Conservation (phyloP, 768 basidiomycete genomes). For the Tricholoma sp. region DNA sequence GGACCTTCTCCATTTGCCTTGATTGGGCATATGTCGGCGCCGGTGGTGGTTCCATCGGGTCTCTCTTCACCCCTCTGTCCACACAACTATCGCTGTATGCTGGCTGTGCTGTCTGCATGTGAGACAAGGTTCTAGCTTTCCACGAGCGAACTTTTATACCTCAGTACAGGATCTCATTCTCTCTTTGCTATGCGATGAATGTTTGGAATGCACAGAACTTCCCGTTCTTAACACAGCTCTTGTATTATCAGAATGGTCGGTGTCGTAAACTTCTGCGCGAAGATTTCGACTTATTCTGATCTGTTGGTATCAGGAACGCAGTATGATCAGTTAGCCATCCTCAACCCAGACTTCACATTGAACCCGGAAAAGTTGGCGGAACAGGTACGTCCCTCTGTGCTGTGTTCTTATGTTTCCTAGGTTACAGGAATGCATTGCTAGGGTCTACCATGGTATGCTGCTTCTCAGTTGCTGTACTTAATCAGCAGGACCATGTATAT, state of each 20-base stretch:
- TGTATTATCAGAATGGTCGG: conserved; percentile 20
- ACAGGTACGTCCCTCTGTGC: conserved; percentile 15
- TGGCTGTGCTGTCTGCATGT: conserved; percentile 42
- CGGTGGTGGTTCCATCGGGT: conserved; percentile 28
- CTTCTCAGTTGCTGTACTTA: conserved; percentile 36
- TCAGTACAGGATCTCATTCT: conserved; percentile 34
- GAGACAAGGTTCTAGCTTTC: conserved; percentile 12
- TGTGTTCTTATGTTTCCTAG: too few relatives aligned
- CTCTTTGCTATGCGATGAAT: conserved; percentile 40
- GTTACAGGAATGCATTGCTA: conserved; percentile 5
- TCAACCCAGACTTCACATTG: conserved; percentile 43
- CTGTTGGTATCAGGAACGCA: conserved; percentile 18
- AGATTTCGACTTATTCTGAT: not conserved
- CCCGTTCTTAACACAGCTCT: conserved; percentile 44
- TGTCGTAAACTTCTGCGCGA: not conserved
- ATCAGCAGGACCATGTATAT: conserved; percentile 33
- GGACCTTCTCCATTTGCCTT: conserved; percentile 45
- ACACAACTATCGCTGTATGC: conserved; percentile 40
- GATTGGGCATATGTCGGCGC: conserved; percentile 49
- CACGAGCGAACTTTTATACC: not conserved
- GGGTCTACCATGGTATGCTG: conserved; percentile 39
- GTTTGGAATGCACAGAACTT: conserved; percentile 55
- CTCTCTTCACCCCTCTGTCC: conserved; percentile 39
- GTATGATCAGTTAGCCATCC: conserved; percentile 47
- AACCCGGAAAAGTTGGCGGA: conserved; percentile 39